These are phyloP conservation scores for Tricladium varicosporioides DNA, from an alignment of 2,329 filamentous ascomycete genomes.

Conservation along the genomic window DNA sequence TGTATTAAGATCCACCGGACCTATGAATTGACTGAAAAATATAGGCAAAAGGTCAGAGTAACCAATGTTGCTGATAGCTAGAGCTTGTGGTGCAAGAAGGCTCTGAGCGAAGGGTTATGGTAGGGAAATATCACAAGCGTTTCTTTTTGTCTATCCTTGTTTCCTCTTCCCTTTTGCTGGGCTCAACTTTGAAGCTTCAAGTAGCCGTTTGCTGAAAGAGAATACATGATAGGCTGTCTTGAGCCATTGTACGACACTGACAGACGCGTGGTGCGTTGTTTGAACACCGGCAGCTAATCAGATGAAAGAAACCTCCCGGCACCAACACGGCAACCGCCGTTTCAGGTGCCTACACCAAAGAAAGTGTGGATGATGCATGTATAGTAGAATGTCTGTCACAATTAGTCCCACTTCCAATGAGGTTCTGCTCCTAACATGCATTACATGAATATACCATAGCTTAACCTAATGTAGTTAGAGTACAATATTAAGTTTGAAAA, in stretches of 20 bases:
- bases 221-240: slow-evolving; percentile 12
- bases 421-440: background rate
- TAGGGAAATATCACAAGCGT: slow-evolving; percentile 6
- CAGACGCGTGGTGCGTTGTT: background rate
- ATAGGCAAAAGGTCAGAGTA: slow-evolving; percentile 14
- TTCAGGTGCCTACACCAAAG: background rate
- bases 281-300: background rate
- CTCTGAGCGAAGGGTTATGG: slow-evolving; percentile 7
- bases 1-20: slow-evolving; percentile 8
- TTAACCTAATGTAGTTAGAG: background rate
- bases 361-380: background rate
- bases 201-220: slow-evolving; percentile 11
- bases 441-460: background rate
- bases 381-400: background rate
- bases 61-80: slow-evolving; percentile 5
- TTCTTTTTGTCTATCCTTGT: background rate
- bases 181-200: slow-evolving; percentile 5
- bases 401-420: background rate
- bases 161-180: background rate
- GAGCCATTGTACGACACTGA: slow-evolving; percentile 5
- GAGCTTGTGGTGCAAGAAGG: slow-evolving; percentile 5
- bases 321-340: background rate
- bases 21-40: slow-evolving; percentile 13
- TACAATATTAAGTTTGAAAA: background rate
- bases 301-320: background rate